Evolutionary conservation across 768 basidiomycete genomes (phyloP).

Genomic region (Phallus indusiatus): DNA sequence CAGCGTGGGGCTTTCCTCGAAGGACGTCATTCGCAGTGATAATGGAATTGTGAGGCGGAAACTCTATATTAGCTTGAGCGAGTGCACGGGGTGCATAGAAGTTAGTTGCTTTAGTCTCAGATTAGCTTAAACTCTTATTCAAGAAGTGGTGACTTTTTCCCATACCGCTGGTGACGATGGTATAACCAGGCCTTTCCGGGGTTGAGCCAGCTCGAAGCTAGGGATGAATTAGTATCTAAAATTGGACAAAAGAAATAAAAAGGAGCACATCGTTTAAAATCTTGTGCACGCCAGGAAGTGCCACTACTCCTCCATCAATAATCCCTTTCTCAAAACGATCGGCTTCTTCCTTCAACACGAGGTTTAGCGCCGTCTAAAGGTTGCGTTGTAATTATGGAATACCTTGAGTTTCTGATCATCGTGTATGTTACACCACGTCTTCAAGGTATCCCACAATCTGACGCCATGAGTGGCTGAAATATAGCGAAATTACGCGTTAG

Average conservation of each 20-base stretch:
- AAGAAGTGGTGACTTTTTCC: background rate
- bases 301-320: conserved; percentile 48
- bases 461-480: conserved; percentile 65
- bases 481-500: background rate
- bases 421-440: conserved; percentile 53
- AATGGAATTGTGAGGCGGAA: conserved; percentile 43
- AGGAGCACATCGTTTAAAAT: conserved; percentile 44
- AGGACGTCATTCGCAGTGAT: conserved; percentile 70
- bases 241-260: conserved; percentile 1
- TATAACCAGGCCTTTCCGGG: conserved; percentile 55
- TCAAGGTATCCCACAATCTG: conserved; percentile 64
- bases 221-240: background rate
- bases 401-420: conserved; percentile 52
- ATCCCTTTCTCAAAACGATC: conserved; percentile 74
- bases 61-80: conserved; percentile 47
- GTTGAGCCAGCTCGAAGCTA: conserved; percentile 5
- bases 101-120: conserved; percentile 54
- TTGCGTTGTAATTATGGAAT: conserved; percentile 14
- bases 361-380: background rate
- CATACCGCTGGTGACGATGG: conserved; percentile 76
- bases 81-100: conserved; percentile 64
- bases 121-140: background rate
- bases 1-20: conserved; percentile 81
- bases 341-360: conserved; percentile 44
- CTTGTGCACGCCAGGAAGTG: conserved; percentile 54